Percentiles rank a stretch among this genome's conserved stretches.
These are phyloP conservation scores for Hapsidospora chrysogenum DNA, from an alignment of 495 filamentous ascomycete genomes.

Conservation along the genomic window DNA sequence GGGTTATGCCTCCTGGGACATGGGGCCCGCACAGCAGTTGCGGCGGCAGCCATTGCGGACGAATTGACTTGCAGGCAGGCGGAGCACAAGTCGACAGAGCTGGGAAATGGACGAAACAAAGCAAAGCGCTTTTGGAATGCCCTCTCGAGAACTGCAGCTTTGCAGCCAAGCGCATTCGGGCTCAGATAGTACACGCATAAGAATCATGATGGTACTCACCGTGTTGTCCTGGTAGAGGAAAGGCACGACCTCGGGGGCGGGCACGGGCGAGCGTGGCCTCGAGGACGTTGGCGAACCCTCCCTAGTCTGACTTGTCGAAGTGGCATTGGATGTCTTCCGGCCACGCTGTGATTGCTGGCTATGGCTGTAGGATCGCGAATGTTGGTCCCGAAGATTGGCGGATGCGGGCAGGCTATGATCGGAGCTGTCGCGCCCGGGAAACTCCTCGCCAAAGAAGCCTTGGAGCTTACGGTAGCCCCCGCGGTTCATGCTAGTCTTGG, in stretches of 20 bases:
- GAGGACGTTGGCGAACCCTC: conserved; percentile 52
- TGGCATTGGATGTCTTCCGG: conserved; percentile 61
- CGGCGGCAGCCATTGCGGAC: too few species aligned
- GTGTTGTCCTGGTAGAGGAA: conserved; percentile 88
- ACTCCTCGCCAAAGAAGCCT: conserved; percentile 81
- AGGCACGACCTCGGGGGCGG: conserved; percentile 85
- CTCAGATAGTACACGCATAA: too few species aligned
- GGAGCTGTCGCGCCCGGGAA: conserved; percentile 47
- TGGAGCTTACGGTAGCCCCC: conserved; percentile 58
- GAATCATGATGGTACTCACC: too few species aligned
- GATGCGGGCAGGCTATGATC: conserved; percentile 47
- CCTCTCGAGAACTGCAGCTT: too few species aligned
- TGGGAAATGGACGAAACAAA: too few species aligned
- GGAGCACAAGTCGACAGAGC: too few species aligned
- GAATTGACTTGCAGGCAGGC: too few species aligned
- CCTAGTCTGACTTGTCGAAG: conserved; percentile 27
- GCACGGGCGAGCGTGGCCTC: conserved; percentile 65
- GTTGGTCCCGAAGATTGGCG: conserved; percentile 29
- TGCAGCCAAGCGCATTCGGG: too few species aligned
- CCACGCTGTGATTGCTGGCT: conserved; percentile 37
- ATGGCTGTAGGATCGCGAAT: conserved; percentile 40
- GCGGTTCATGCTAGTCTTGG: conserved; percentile 53
- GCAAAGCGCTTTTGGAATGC: too few species aligned
- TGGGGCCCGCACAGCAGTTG: too few species aligned
- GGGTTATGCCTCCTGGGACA: too few species aligned